phyloP scores from a whole-genome alignment of 345 rosid species.

The Geranium rotundifolium region DNA sequence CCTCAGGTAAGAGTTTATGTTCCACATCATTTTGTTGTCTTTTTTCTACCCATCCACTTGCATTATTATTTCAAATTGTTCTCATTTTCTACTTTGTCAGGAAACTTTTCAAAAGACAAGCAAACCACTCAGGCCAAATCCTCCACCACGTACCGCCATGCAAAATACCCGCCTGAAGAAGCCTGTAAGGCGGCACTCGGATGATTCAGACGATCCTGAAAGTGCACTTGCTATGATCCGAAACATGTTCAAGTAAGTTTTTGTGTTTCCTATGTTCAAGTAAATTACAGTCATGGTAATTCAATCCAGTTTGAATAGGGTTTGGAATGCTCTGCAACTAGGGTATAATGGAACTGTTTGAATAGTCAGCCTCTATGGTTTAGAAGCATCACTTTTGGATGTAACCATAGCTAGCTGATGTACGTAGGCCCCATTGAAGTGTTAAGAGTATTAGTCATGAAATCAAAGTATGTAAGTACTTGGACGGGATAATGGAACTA shows the following conservation, averaged over 20 bases:
- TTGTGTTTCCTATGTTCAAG: neutral
- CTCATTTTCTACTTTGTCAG: neutral
- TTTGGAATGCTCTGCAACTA: too few relatives aligned
- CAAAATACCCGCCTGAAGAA: conserved; percentile 43
- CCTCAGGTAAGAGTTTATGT: conserved; percentile 32
- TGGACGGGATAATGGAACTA: neutral
- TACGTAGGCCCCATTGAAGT: too few relatives aligned
- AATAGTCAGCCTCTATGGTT: too few relatives aligned
- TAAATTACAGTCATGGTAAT: too few relatives aligned
- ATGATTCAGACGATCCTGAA: conserved; percentile 29
- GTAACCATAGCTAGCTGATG: too few relatives aligned
- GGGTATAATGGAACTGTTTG: too few relatives aligned
- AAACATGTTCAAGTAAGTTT: conserved; percentile 40
- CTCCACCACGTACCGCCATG: conserved; percentile 16
- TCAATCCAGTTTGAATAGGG: too few relatives aligned
- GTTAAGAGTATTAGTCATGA: too few relatives aligned
- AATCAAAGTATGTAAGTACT: too few relatives aligned
- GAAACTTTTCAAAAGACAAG: conserved; percentile 23
- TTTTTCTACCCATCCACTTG: neutral
- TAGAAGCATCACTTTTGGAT: too few relatives aligned
- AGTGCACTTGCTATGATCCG: conserved; percentile 45
- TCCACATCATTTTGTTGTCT: neutral
- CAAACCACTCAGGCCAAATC: conserved; percentile 38
- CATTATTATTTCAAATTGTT: neutral
- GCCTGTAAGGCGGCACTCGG: conserved; percentile 23